Conservation (phyloP, 257 asterid genomes). For the Nicotiana tabacum region DNA sequence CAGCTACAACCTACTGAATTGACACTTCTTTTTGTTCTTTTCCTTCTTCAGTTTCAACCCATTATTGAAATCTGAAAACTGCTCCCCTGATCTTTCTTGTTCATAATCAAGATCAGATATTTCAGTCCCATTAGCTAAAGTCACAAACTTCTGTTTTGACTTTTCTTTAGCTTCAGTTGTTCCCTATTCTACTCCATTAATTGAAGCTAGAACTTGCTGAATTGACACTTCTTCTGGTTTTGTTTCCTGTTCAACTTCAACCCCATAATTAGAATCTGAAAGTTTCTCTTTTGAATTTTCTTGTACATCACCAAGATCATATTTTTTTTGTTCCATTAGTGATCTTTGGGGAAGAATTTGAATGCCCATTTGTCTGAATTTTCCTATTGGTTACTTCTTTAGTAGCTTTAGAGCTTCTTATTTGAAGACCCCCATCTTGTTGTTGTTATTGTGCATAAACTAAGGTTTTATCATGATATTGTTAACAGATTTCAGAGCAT, state of each 20-base stretch:
- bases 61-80: not conserved
- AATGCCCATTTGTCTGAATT: conserved; percentile 25
- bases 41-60: conserved; percentile 10
- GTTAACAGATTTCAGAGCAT: too few relatives aligned
- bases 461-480: too few relatives aligned
- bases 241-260: not conserved
- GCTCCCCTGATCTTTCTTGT: not conserved
- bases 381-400: conserved; percentile 10
- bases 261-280: not conserved
- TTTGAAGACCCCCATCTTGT: conserved; percentile 7
- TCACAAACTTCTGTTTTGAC: not conserved
- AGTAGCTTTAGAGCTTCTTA: conserved; percentile 36
- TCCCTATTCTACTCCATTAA: not conserved
- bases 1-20: not conserved
- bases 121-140: not conserved
- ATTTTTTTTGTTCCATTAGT: conserved; percentile 25
- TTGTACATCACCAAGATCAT: conserved; percentile 21
- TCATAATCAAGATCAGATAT: too few relatives aligned
- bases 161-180: not conserved
- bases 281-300: conserved; percentile 12
- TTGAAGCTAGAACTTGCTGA: too few relatives aligned
- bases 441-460: too few relatives aligned
- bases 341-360: conserved; percentile 8
- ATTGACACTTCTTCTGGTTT: not conserved
- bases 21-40: not conserved